Evolutionary conservation across 768 basidiomycete genomes (phyloP), one percentile per base, ranked within the genome.

Genomic region (Coprinopsis cinerea): DNA sequence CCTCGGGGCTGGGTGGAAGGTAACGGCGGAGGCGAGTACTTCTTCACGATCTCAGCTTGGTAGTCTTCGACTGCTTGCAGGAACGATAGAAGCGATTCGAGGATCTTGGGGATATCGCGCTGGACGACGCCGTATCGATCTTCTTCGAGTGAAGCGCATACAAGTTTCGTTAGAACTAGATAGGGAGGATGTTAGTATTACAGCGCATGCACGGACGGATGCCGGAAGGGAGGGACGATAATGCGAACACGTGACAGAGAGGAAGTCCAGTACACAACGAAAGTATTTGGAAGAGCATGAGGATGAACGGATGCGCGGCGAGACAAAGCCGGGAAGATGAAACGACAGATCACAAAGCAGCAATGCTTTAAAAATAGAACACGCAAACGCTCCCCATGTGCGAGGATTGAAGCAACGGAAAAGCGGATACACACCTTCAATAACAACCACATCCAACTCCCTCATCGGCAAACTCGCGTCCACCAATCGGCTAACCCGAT

Each of bases 61-160:
- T 83, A 83, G 25, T 75, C 74, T 55, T 92, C 89, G 17, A 91
- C 64, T 1, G 79, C 85, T 1, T 64, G 61, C 17, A 90, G 72
- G 68, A 84, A 86, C 0, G 76, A 75, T 11, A 86, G 61, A 55
- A 92, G 68, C 0, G 85, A 85, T 62, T 94, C 91, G 2, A 94
- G 63, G 24, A 91, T 81, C 52, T 79, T 82, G 0, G 90, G 85
- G 17, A 91, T 88, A 60, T 93, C 92, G 10, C 86, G 74, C 61
- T 93, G 92, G 11, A 92, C 88, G 27, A 83, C 78, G 18, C 91
- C 91, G 59, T 84, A 92, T 17, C 76, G 74, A 66, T 94, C 91
- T 62, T 92, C 92, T 1, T 73, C 71, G 13, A 93, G 67, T 3
- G 91, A 92, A 0, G 83, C 79, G 51, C 82, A 85, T 5, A 78